Percentiles rank a stretch among this genome's conserved stretches.
These are phyloP conservation scores for Phascolomyces articulosus DNA, from an alignment of 371 early-diverging fungal species.

Conservation along the genomic window DNA sequence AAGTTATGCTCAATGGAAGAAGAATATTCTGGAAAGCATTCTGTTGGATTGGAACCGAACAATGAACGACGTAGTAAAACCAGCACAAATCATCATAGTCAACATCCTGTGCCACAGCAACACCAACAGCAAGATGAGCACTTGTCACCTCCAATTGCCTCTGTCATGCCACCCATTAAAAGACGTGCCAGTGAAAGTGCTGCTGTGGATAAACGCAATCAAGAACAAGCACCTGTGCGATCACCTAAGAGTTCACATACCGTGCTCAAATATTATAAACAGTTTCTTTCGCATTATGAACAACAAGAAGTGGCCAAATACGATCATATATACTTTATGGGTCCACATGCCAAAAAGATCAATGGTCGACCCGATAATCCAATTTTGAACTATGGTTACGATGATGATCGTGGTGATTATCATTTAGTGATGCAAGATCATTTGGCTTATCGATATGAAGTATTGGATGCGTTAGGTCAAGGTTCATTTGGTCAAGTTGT, in stretches of 20 bases:
- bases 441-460: conserved; percentile 89
- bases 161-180: not conserved
- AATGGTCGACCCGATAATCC: conserved; percentile 42
- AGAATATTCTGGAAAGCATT: conserved; percentile 20
- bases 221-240: not conserved
- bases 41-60: not conserved
- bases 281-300: conserved; percentile 73
- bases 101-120: not conserved
- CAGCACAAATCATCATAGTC: not conserved
- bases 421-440: conserved; percentile 86
- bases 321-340: conserved; percentile 79
- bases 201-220: not conserved
- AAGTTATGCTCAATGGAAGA: conserved; percentile 19
- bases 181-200: not conserved
- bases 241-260: conserved; percentile 34
- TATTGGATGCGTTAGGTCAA: conserved; percentile 88
- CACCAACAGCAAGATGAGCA: not conserved
- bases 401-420: conserved; percentile 95
- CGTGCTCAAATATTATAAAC: conserved; percentile 49
- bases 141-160: not conserved
- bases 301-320: conserved; percentile 77
- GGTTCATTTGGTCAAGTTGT: conserved; percentile 99
- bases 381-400: conserved; percentile 68
- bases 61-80: not conserved
- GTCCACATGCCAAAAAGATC: conserved; percentile 59